Evolutionary conservation across 2,329 filamentous ascomycete species (phyloP).

Genomic region (Kalmusia sp.): DNA sequence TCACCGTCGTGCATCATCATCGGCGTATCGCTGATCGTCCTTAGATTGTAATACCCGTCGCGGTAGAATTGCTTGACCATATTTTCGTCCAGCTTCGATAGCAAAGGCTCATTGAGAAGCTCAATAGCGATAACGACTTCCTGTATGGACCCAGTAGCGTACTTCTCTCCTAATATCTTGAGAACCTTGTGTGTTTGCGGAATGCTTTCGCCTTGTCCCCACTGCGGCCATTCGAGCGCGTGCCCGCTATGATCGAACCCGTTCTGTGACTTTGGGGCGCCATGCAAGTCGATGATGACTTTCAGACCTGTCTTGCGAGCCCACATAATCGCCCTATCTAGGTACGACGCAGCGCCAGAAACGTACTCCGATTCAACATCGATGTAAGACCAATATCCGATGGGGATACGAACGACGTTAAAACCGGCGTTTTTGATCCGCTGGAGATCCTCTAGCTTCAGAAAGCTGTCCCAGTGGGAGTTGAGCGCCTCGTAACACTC

Average conservation of each 20-base stretch:
- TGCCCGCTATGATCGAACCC: constrained; percentile 69
- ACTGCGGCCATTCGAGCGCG: constrained; percentile 50
- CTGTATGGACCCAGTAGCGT: constrained; percentile 58
- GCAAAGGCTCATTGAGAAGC: constrained; percentile 63
- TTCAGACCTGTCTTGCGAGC: constrained; percentile 60
- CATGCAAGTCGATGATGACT: constrained; percentile 65
- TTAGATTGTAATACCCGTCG: constrained; percentile 59
- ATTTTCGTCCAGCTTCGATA: constrained; percentile 50
- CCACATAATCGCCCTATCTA: constrained; percentile 64
- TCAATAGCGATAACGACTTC: constrained; percentile 67
- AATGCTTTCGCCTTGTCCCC: constrained; percentile 57
- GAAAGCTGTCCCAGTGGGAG: constrained; percentile 61
- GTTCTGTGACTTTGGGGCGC: constrained; percentile 60
- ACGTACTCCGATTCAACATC: constrained; percentile 55
- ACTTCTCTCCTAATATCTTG: constrained; percentile 63
- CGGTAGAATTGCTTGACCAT: constrained; percentile 62
- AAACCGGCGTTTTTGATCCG: constrained; percentile 64
- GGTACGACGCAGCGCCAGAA: constrained; percentile 59
- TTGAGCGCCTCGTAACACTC: constrained; percentile 52
- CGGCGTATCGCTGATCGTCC: constrained; percentile 52
- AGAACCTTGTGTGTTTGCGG: constrained; percentile 62
- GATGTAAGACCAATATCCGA: constrained; percentile 67
- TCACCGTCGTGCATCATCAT: constrained; percentile 64
- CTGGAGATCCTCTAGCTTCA: constrained; percentile 59
- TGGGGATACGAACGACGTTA: constrained; percentile 65